Conservation (phyloP, 345 rosid species). For the Eutrema yunnanense region DNA sequence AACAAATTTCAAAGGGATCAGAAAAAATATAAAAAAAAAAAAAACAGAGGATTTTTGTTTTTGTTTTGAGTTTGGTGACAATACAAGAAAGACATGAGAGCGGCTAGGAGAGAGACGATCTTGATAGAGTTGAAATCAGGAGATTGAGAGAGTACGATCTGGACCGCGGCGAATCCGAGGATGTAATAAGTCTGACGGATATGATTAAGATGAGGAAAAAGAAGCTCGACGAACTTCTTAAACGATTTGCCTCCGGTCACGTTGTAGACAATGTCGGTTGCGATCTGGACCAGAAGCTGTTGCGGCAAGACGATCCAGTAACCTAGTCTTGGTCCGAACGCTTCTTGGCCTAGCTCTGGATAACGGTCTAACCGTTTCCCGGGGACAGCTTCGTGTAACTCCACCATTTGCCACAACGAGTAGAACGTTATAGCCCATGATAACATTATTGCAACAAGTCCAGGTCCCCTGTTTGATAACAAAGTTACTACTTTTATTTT, state of each 20-base stretch:
- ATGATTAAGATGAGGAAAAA: slow-evolving; percentile 36
- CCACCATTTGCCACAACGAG: slow-evolving; percentile 86
- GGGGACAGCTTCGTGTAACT: slow-evolving; percentile 74
- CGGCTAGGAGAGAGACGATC: slow-evolving; percentile 71
- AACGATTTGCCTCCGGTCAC: slow-evolving; percentile 77
- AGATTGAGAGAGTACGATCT: slow-evolving; percentile 65
- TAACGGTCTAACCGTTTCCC: slow-evolving; percentile 77
- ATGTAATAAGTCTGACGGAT: slow-evolving; percentile 58
- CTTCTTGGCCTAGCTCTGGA: slow-evolving; percentile 77
- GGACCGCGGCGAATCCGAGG: slow-evolving; percentile 61
- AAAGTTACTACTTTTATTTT: not conserved
- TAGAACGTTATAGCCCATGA: slow-evolving; percentile 85
- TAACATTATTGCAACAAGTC: slow-evolving; percentile 40
- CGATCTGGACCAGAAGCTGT: slow-evolving; percentile 67
- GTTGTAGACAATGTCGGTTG: slow-evolving; percentile 60
- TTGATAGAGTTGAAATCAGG: slow-evolving; percentile 85
- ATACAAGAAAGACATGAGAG: slow-evolving; percentile 62
- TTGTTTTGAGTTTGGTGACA: not conserved
- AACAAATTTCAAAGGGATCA: not conserved
- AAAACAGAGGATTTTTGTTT: not conserved
- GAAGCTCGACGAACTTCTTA: slow-evolving; percentile 47
- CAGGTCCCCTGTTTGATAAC: slow-evolving; percentile 60
- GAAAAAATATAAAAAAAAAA: too few species aligned
- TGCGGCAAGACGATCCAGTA: slow-evolving; percentile 79
- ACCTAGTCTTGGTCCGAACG: slow-evolving; percentile 76